phyloP scores from a whole-genome alignment of 345 rosid species.

The Eucalyptus sp. region DNA sequence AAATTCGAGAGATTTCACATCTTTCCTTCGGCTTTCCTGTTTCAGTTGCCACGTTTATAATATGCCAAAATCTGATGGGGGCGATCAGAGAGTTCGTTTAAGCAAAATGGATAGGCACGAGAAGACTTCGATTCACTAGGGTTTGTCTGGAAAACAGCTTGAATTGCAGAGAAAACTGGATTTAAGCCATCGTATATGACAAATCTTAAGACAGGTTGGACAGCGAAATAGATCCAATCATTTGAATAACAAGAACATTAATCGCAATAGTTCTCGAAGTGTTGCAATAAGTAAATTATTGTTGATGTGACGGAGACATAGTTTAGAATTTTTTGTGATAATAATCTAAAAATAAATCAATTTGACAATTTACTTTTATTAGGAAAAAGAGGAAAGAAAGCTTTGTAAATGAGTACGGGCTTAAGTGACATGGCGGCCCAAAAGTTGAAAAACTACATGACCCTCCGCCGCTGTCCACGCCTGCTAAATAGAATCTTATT shows the following conservation, averaged over 20 bases:
- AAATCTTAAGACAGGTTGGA: not conserved
- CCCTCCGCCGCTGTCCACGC: not conserved
- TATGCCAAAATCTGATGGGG: not conserved
- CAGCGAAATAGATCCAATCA: not conserved
- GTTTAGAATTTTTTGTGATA: not conserved
- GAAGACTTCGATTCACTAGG: not conserved
- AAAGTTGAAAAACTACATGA: not conserved
- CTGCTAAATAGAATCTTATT: not conserved
- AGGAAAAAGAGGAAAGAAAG: not conserved
- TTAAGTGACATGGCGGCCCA: not conserved
- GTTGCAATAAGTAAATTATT: not conserved
- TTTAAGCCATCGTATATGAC: not conserved
- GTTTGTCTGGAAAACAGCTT: not conserved
- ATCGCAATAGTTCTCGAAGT: not conserved
- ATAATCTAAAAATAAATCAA: not conserved
- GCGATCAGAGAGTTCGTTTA: not conserved
- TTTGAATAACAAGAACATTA: not conserved
- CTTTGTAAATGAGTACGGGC: not conserved
- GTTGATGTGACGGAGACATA: not conserved
- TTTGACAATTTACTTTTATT: not conserved
- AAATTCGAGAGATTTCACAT: not conserved
- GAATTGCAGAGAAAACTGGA: not conserved
- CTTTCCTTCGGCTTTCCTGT: not conserved
- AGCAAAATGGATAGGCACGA: not conserved
- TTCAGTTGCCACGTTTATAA: not conserved